Conservation (phyloP, 2,329 filamentous ascomycete genomes). For the Fusarium odoratissimum region DNA sequence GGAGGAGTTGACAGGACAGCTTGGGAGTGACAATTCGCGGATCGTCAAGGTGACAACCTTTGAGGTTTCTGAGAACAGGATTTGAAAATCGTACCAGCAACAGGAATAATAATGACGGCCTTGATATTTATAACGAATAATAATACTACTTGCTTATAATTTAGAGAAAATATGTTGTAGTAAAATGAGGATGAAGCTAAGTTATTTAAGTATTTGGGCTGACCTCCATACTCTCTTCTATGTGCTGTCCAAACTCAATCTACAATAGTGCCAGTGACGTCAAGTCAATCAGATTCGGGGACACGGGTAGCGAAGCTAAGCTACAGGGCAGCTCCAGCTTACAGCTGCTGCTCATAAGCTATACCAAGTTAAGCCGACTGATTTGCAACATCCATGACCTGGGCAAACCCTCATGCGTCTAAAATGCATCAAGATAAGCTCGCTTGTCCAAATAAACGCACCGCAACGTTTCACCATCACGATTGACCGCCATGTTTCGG, state of each 20-base stretch:
- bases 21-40: constrained; percentile 1
- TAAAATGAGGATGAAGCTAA: neutral
- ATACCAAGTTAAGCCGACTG: neutral
- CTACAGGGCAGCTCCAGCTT: neutral
- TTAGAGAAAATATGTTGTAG: neutral
- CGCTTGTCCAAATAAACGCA: neutral
- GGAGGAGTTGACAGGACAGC: constrained; percentile 35
- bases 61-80: constrained; percentile 26
- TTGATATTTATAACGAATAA: constrained; percentile 26
- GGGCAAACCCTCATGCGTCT: neutral
- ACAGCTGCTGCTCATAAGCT: neutral
- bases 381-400: neutral
- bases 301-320: neutral
- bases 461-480: neutral
- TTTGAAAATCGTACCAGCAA: constrained; percentile 25
- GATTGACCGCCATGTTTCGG: neutral
- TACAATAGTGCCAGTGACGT: constrained; percentile 28
- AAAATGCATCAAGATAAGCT: neutral
- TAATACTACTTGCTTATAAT: neutral
- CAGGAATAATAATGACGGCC: constrained; percentile 16
- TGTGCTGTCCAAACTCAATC: neutral
- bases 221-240: neutral
- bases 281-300: constrained; percentile 10
- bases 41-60: constrained; percentile 37
- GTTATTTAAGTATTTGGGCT: constrained; percentile 11